Percentiles rank a stretch among this genome's conserved stretches.
Conservation (phyloP, 441 rosid genomes). For the Brassica balearica region DNA sequence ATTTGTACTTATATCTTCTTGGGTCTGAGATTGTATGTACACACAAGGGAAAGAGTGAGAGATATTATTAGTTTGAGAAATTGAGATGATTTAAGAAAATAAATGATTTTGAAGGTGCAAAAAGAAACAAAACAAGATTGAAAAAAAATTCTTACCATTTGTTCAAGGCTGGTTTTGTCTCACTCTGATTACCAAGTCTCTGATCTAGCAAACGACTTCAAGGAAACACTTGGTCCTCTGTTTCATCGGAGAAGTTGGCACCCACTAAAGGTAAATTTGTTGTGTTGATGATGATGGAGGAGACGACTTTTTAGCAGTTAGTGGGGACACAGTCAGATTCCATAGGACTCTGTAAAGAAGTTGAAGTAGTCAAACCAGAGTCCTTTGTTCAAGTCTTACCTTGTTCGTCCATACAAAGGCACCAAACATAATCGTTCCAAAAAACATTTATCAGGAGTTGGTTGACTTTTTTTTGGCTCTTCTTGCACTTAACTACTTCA, state of each 20-base stretch:
- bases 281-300: constrained; percentile 25
- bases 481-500: constrained; percentile 21
- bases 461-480: constrained; percentile 34
- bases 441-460: constrained; percentile 11
- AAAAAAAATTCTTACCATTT: constrained; percentile 44
- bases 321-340: constrained; percentile 38
- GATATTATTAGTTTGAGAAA: constrained; percentile 13
- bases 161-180: constrained; percentile 24
- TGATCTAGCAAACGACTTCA: constrained; percentile 19
- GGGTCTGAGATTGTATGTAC: constrained; percentile 48
- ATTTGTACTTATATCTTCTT: constrained; percentile 42
- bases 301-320: constrained; percentile 36
- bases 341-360: constrained; percentile 26
- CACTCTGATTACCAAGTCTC: constrained; percentile 35
- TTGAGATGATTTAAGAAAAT: constrained; percentile 25
- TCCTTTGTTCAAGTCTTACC: constrained; percentile 5
- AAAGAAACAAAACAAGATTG: constrained; percentile 18
- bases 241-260: constrained; percentile 38
- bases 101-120: constrained; percentile 10
- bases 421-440: constrained; percentile 8
- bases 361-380: constrained; percentile 37
- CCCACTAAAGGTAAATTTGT: constrained; percentile 40
- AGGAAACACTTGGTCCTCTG: constrained; percentile 44
- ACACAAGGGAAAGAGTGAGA: constrained; percentile 2
- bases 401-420: constrained; percentile 21